Percentiles rank a stretch among this genome's conserved stretches.
Evolutionary conservation across 345 rosid species (phyloP).

Genomic region (Arabidopsis arenosa): DNA sequence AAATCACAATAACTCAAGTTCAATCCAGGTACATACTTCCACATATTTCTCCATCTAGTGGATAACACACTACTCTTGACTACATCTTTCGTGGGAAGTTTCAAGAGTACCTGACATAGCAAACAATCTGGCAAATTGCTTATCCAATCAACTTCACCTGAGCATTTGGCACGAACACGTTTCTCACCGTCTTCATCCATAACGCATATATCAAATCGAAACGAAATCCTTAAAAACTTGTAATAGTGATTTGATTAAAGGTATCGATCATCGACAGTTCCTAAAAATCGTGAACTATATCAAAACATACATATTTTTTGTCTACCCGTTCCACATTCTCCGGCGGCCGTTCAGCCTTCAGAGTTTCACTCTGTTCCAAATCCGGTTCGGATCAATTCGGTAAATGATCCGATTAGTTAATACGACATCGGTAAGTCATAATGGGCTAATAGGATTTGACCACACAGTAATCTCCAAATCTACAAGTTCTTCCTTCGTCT

Average conservation of each 20-base stretch:
- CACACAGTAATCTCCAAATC: too few species aligned
- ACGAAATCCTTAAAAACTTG: neutral
- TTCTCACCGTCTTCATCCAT: constrained; percentile 14
- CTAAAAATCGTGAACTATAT: neutral
- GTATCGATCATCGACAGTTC: neutral
- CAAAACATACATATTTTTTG: too few species aligned
- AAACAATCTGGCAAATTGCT: constrained; percentile 28
- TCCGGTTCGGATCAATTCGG: too few species aligned
- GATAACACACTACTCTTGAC: constrained; percentile 27
- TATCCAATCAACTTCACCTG: constrained; percentile 9
- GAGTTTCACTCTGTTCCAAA: too few species aligned
- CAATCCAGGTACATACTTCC: constrained; percentile 11
- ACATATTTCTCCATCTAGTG: constrained; percentile 27
- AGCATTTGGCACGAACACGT: neutral
- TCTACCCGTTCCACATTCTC: too few species aligned
- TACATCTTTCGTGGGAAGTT: constrained; percentile 14
- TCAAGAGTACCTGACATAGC: constrained; percentile 13
- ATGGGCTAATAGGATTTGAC: too few species aligned
- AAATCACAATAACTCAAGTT: neutral
- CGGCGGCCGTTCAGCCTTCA: too few species aligned
- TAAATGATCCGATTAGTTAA: too few species aligned
- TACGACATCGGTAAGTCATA: too few species aligned
- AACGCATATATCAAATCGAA: neutral
- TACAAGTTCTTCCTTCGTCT: too few species aligned
- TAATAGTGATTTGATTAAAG: neutral